Base-by-base conservation (phyloP, 768 basidiomycete genomes). In the Mycena albidolilacea region DNA sequence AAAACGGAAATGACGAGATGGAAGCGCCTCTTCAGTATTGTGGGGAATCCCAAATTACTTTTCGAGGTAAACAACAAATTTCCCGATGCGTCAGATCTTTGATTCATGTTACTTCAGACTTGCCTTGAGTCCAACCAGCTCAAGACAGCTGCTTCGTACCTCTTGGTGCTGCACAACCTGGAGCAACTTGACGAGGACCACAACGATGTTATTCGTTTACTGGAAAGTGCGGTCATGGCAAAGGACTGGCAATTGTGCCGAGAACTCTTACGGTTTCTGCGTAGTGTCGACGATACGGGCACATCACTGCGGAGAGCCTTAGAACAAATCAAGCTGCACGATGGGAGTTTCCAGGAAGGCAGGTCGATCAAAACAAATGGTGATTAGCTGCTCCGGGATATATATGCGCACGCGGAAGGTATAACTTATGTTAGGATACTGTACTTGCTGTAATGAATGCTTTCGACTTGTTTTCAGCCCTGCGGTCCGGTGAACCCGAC, bases 1-100 rank as follows among this genome's bases (percentile, higher is more conserved):
- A 99, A 99, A 85, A 98, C 96, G 7, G 98, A 99, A 82, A 89
- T 97, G 79, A 92, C 95, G 5, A 83, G 93, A 63, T 99, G 98
- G 98, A 89, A 89, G 58, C 89, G 92, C 67, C 84, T 99, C 50
- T 99, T 99, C 80, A 90, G 91, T 67, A 88, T 95, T 43, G 97
- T 97, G 3, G 98, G 98, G 8, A 94, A 93, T 78, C 97, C 98
- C 0, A 92, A 97, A 78, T 85, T 88, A 5, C 85, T 99, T 46
- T 99, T 99, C 78, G 97, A 99, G 88, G 95, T 97, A 76, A 21
- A 37, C 30, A 30, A 35, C 17, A 9, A 41, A 7, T 37, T 60
- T 54, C 8, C 15, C 55, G 44, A 48, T 38, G 43, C 41, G 63
- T 48, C 44, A 15, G 39, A 46, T 9, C 54, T 58, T 44, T 61